These are phyloP conservation scores for Jamesozyma piceae DNA, from an alignment of 805 yeast species.

Conservation along the genomic window DNA sequence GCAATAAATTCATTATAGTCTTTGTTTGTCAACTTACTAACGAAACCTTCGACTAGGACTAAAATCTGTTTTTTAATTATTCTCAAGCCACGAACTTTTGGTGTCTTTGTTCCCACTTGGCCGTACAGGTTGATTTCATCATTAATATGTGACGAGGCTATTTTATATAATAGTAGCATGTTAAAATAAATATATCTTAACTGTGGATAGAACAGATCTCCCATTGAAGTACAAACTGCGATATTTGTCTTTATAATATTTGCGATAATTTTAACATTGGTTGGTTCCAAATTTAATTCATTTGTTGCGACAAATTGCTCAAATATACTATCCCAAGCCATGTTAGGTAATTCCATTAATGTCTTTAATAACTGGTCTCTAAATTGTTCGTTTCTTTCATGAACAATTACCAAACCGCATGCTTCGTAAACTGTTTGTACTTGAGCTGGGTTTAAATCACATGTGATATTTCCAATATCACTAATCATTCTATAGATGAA, in stretches of 20 bases:
- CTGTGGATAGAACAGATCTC: conserved; percentile 79
- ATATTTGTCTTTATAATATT: conserved; percentile 88
- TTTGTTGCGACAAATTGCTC: conserved; percentile 73
- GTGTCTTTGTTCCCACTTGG: conserved; percentile 72
- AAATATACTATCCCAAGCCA: conserved; percentile 83
- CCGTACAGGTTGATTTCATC: conserved; percentile 68
- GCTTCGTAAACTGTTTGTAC: conserved; percentile 94
- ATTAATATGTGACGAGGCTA: conserved; percentile 74
- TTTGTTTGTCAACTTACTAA: conserved; percentile 57
- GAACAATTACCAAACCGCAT: conserved; percentile 81
- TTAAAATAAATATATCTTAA: conserved; percentile 73
- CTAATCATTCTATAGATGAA: conserved; percentile 79
- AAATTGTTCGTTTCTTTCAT: conserved; percentile 57
- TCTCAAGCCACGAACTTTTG: conserved; percentile 83
- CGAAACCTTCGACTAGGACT: conserved; percentile 74
- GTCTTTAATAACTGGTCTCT: conserved; percentile 61
- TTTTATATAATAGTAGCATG: conserved; percentile 76
- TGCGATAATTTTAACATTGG: conserved; percentile 78
- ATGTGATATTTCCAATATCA: conserved; percentile 70
- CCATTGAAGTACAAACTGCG: conserved; percentile 85
- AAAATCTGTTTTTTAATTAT: conserved; percentile 87
- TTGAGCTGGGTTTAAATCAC: conserved; percentile 87
- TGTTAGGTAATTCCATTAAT: conserved; percentile 80
- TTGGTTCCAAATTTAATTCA: conserved; percentile 56
- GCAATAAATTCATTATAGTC: conserved; percentile 68